Evolutionary conservation across 2,329 filamentous ascomycete species (phyloP).

Genomic region (Calonectria crousiana): DNA sequence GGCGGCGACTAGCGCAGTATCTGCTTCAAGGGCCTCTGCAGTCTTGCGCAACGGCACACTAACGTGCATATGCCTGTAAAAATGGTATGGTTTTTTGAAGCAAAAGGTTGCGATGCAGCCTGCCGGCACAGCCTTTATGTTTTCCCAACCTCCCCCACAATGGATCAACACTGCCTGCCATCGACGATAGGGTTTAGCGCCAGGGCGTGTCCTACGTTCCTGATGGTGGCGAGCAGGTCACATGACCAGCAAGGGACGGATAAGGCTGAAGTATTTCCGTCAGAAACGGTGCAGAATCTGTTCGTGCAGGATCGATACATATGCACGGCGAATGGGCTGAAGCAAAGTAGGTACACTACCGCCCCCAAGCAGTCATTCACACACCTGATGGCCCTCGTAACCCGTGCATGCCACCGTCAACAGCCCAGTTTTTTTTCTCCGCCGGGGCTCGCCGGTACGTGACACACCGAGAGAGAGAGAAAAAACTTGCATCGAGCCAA

Average conservation of each 20-base stretch:
- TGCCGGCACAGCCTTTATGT: not conserved
- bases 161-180: conserved; percentile 37
- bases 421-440: not conserved
- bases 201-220: not conserved
- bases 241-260: conserved; percentile 3
- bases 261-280: conserved; percentile 7
- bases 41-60: not conserved
- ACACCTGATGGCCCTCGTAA: not conserved
- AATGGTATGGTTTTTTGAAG: not conserved
- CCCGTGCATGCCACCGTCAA: not conserved
- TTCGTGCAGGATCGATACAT: not conserved
- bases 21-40: no score
- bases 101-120: not conserved
- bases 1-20: not conserved
- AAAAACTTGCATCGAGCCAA: conserved; percentile 7
- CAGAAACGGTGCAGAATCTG: conserved; percentile 5
- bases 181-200: conserved; percentile 30
- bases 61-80: not conserved
- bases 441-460: not conserved
- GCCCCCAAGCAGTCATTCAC: not conserved
- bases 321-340: not conserved
- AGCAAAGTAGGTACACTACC: no score
- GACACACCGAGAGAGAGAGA: not conserved
- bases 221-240: not conserved
- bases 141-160: conserved; percentile 22